Evolutionary conservation across 345 rosid genomes (phyloP), one percentile per base, ranked within the genome.

Genomic region (Gossypioides kirkii): DNA sequence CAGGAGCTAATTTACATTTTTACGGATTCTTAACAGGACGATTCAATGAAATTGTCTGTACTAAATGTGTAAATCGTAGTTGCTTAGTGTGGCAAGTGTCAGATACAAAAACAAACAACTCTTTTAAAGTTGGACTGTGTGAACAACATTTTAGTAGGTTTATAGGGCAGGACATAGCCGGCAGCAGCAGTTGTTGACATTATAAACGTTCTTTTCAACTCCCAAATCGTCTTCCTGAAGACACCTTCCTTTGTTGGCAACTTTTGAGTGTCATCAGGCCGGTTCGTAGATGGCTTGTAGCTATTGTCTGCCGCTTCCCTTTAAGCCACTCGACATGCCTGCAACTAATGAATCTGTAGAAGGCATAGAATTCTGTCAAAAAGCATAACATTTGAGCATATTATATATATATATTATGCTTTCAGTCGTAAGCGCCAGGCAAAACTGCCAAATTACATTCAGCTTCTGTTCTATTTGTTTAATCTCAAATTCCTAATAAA

Each of bases 101-200:
- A 32, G 38, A 32, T 32, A 32, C 5, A 32, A 32, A 32, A 32
- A 32, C 38, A 32, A 32, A 32, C 0, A 5, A 5, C 38, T 5
- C 38, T 32, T 28, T 28, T 5, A 32, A 32, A 5, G 38, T 1
- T 5, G 7, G 38, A 32, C 5, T 5, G 38, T 5, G 23, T 2
- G 23, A 1, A 23, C 11, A 54, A 54, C 23, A 56, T 22, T 55
- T 46, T 25, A 22, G 1, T 7, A n/a, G 16, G 16, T 23, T 53
- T 18, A 25, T 26, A 16, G 0, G 18, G 72, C 22, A 32, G 55
- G 58, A 50, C 11, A 70, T 23, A 74, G 80, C 80, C 80, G 78
- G 82, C 83, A 54, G 42, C 11, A 61, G 56, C 5, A 32, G 45
- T 69, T 69, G 59, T 52, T 50, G 60, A 69, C 42, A 50, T 10